phyloP scores from a whole-genome alignment of 257 asterid genomes.

The Nicotiana tabacum region DNA sequence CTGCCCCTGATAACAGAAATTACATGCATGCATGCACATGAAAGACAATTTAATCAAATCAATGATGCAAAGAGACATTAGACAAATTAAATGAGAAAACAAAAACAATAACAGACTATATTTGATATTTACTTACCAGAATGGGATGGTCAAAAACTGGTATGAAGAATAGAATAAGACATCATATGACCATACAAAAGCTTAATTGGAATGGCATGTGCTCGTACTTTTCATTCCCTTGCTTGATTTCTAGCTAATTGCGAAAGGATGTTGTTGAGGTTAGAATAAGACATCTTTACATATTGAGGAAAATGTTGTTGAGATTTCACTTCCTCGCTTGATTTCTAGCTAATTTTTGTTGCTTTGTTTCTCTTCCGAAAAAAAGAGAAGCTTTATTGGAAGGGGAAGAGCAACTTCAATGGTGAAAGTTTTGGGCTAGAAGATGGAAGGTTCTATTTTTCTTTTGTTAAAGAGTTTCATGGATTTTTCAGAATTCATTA shows the following conservation, averaged over 20 bases:
- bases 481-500: neutral
- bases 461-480: constrained; percentile 12
- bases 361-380: no score
- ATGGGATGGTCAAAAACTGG: constrained; percentile 6
- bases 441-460: constrained; percentile 26
- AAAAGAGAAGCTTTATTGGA: no score
- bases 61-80: neutral
- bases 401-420: constrained; percentile 19
- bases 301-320: no score
- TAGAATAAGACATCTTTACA: no score
- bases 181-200: neutral
- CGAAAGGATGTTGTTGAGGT: no score
- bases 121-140: neutral
- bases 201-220: neutral
- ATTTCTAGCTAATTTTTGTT: no score
- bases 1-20: neutral
- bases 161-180: neutral
- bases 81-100: neutral
- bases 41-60: neutral
- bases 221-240: no score
- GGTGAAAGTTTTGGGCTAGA: constrained; percentile 18
- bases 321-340: no score
- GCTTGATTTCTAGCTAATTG: no score
- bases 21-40: neutral
- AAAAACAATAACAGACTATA: neutral